Percentiles rank a stretch among this genome's conserved stretches.
Conservation (phyloP, 2,329 filamentous ascomycete species). For the Colletotrichum musicola region DNA sequence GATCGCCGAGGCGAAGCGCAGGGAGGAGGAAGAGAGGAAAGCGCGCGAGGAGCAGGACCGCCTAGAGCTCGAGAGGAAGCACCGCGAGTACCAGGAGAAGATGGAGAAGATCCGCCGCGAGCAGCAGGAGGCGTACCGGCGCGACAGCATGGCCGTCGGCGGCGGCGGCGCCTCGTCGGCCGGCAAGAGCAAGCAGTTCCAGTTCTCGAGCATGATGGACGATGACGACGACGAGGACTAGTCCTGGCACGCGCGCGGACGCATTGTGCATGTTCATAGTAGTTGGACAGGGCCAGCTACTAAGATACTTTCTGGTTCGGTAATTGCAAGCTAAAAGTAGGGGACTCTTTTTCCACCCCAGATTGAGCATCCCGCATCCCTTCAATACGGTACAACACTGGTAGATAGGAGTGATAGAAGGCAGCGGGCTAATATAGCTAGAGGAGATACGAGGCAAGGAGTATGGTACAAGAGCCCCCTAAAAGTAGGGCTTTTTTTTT, state of each 20-base stretch:
- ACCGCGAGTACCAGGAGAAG: slow-evolving; percentile 54
- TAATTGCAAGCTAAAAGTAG: not conserved
- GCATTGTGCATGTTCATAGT: too few relatives aligned
- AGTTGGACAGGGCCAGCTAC: too few relatives aligned
- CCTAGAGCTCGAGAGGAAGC: slow-evolving; percentile 59
- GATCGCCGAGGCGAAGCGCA: slow-evolving; percentile 64
- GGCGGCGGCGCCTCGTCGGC: slow-evolving; percentile 43
- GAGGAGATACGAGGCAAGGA: too few relatives aligned
- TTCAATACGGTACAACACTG: too few relatives aligned
- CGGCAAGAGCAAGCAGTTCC: slow-evolving; percentile 65
- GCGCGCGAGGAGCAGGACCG: slow-evolving; percentile 52
- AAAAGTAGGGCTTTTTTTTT: not conserved
- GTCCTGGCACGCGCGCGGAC: not conserved
- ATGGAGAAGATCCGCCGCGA: slow-evolving; percentile 56
- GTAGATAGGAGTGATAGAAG: too few relatives aligned
- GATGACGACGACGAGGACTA: slow-evolving; percentile 61
- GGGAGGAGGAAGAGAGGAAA: slow-evolving; percentile 61
- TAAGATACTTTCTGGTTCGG: too few relatives aligned
- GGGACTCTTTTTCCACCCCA: too few relatives aligned
- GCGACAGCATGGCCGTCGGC: slow-evolving; percentile 41
- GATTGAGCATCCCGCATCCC: too few relatives aligned
- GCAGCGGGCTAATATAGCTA: too few relatives aligned
- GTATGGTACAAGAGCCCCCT: too few relatives aligned
- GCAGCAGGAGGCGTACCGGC: slow-evolving; percentile 50
- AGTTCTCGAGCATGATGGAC: slow-evolving; percentile 67